Conservation (phyloP, 306 rosid species). For the Quercus robur region DNA sequence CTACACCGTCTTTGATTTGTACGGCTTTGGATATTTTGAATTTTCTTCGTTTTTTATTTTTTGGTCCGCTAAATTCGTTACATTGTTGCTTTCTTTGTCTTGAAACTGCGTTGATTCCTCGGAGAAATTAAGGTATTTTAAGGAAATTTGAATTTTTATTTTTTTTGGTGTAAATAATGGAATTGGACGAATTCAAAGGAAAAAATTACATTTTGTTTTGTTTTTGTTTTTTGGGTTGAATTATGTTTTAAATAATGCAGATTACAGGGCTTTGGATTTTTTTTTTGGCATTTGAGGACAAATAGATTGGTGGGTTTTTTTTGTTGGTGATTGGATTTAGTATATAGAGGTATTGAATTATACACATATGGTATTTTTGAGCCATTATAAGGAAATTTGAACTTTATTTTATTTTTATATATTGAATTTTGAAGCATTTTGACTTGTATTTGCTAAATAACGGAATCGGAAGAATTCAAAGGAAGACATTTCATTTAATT, state of each 20-base stretch:
- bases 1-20: not conserved
- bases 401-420: no score
- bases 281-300: conserved; percentile 16
- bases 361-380: conserved; percentile 25
- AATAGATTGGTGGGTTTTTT: conserved; percentile 6
- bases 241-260: not conserved
- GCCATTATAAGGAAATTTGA: not conserved
- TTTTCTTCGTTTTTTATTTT: not conserved
- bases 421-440: not conserved
- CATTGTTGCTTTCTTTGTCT: not conserved
- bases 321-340: not conserved
- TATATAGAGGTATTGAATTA: conserved; percentile 20
- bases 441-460: not conserved
- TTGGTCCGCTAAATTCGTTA: conserved; percentile 4
- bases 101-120: conserved; percentile 8
- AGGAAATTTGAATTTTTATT: not conserved
- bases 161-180: not conserved
- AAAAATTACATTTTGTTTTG: not conserved
- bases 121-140: conserved; percentile 1
- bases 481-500: not conserved
- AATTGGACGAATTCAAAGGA: not conserved
- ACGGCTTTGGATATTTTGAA: not conserved
- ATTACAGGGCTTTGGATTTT: not conserved
- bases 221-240: not conserved
- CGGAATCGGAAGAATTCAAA: not conserved